Conservation (phyloP, 305 asterid genomes). For the Fraxinus sp. region DNA sequence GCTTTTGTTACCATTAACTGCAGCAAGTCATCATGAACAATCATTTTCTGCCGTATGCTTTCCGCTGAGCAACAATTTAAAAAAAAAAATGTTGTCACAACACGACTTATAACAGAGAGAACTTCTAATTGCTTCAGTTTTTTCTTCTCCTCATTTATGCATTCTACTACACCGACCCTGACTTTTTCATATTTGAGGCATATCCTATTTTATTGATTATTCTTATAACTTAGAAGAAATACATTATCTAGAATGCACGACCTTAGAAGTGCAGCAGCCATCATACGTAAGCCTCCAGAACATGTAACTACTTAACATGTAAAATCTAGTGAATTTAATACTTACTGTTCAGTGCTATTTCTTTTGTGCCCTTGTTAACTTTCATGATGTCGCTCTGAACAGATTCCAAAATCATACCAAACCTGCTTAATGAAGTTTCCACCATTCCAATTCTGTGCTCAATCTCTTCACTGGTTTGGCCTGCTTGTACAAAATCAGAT, state of each 20-base stretch:
- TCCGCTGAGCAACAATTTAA: slow-evolving; percentile 46
- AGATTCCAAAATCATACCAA: slow-evolving; percentile 81
- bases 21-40: slow-evolving; percentile 55
- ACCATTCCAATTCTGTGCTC: slow-evolving; percentile 78
- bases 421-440: slow-evolving; percentile 76
- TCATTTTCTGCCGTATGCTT: slow-evolving; percentile 64
- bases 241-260: not conserved
- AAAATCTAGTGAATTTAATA: slow-evolving; percentile 24
- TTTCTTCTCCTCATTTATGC: slow-evolving; percentile 1
- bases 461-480: slow-evolving; percentile 72
- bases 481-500: slow-evolving; percentile 40
- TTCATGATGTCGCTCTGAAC: slow-evolving; percentile 85
- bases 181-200: not conserved
- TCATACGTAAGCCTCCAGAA: slow-evolving; percentile 5
- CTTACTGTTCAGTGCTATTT: slow-evolving; percentile 70
- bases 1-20: slow-evolving; percentile 59
- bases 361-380: slow-evolving; percentile 80
- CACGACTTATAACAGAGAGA: slow-evolving; percentile 11
- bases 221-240: slow-evolving; percentile 2
- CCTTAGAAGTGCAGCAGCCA: slow-evolving; percentile 15
- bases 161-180: not conserved
- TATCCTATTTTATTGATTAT: slow-evolving; percentile 1
- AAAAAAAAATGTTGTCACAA: slow-evolving; percentile 16
- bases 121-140: not conserved
- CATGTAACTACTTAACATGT: not conserved